Base-by-base conservation (phyloP, 768 basidiomycete species). In the Gautieria morchelliformis region DNA sequence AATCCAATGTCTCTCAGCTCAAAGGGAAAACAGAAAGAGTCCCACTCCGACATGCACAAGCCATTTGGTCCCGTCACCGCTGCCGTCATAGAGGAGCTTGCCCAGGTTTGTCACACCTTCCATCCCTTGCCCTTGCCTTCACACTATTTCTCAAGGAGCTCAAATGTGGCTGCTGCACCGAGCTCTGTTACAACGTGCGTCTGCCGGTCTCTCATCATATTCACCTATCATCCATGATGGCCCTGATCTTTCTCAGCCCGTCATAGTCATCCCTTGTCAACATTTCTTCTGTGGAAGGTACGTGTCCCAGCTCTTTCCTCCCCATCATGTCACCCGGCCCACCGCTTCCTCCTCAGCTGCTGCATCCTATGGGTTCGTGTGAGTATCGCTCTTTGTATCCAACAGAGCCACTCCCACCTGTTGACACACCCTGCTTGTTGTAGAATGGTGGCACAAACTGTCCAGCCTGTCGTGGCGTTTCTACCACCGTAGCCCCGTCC, bases 241-340 rank as follows among this genome's bases (percentile, higher is more conserved):
- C 17, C 15, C 20, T 44, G 10, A 17, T 40, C 37, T n/a, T 33
- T 42, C 56, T 9, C 24, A 80, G 59, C 90, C 90, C 3, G 89
- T 93, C 15, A 73, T 90, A 30, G 87, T 93, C 52, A 76, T 79
- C 37, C 90, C 90, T 32, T 93, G 90, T 68, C 87, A 91, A 63
- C 90, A 93, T 75, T 90, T 87, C 76, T 92, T 91, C 67, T 93
- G 90, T 65, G 90, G 90, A 69, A 90, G 89, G 88, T 89, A 69
- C 58, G 72, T 63, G 50, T 48, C 1, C 33, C 14, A 33, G 15
- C 49, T 53, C 0, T 35, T 39, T 41, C 35, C 10, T 49, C 14
- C 14, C 27, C 27, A 6, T 33, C 3, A 44, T 37, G 37, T 30
- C n/a, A 8, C n/a, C 44, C 46, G 8, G 49, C 4, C 10, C 22